Evolutionary conservation across 108 stramenopile species (phyloP).

Genomic region (Phaeodactylum tricornutum): DNA sequence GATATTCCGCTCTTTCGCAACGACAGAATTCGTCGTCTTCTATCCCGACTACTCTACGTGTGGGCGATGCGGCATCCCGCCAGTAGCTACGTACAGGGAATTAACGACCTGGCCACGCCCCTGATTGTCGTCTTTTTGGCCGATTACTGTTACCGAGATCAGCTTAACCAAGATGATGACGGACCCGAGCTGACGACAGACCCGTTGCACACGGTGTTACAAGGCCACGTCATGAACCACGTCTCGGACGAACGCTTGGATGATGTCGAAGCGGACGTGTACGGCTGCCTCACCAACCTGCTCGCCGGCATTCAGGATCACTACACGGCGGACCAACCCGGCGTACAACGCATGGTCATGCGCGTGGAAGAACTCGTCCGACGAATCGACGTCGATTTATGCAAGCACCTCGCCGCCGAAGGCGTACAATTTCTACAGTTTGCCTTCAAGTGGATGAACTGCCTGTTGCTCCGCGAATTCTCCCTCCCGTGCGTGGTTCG

Average conservation of each 20-base stretch:
- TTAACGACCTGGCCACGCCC: slow-evolving; percentile 95
- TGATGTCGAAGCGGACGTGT: slow-evolving; percentile 92
- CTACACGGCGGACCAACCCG: slow-evolving; percentile 96
- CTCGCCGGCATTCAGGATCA: slow-evolving; percentile 97
- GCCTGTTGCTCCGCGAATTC: slow-evolving; percentile 91
- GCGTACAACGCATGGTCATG: slow-evolving; percentile 94
- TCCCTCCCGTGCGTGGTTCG: slow-evolving; percentile 66
- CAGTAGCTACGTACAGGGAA: slow-evolving; percentile 94
- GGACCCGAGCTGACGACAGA: slow-evolving; percentile 1
- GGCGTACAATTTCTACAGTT: slow-evolving; percentile 93
- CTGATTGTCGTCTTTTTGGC: slow-evolving; percentile 84
- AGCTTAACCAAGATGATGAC: no score
- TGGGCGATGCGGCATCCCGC: slow-evolving; percentile 98
- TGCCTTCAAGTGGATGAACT: slow-evolving; percentile 99
- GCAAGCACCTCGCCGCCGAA: slow-evolving; percentile 57
- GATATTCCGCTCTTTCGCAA: slow-evolving; percentile 90
- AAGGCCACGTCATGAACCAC: slow-evolving; percentile 54
- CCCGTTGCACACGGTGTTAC: no score
- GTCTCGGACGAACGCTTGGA: slow-evolving; percentile 44
- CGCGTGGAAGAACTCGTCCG: slow-evolving; percentile 87
- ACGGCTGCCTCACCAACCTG: slow-evolving; percentile 95
- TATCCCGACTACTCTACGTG: slow-evolving; percentile 87
- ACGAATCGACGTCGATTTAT: slow-evolving; percentile 86
- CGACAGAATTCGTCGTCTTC: slow-evolving; percentile 65
- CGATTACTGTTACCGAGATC: slow-evolving; percentile 49